Conservation (phyloP, 2,329 filamentous ascomycete species). For the Macrophomina phaseolina region DNA sequence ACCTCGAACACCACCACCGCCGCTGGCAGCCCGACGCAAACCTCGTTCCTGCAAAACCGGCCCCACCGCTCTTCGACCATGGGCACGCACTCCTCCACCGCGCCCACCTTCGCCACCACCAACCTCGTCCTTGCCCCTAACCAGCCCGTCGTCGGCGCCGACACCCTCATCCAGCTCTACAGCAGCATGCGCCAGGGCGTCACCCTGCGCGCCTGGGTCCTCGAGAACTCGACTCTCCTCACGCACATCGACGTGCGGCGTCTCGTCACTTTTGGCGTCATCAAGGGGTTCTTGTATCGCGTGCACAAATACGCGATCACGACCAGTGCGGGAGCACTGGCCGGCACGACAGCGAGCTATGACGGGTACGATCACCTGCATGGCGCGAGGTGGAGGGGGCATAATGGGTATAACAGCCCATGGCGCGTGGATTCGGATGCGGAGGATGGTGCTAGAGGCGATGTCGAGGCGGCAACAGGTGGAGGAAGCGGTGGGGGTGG, state of each 20-base stretch:
- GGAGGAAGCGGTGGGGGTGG: constrained; percentile 25
- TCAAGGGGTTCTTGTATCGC: constrained; percentile 92
- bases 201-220: constrained; percentile 86
- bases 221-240: constrained; percentile 73
- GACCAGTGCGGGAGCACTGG: constrained; percentile 34
- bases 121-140: constrained; percentile 25
- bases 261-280: constrained; percentile 93
- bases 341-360: constrained; percentile 53
- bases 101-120: neutral
- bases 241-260: constrained; percentile 84
- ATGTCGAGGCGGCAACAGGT: constrained; percentile 31
- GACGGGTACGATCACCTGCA: constrained; percentile 26
- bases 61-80: constrained; percentile 24
- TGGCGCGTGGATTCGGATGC: constrained; percentile 21
- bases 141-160: constrained; percentile 33
- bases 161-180: constrained; percentile 77
- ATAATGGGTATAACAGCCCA: constrained; percentile 15
- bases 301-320: constrained; percentile 86
- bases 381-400: constrained; percentile 36
- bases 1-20: constrained; percentile 8
- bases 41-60: constrained; percentile 7
- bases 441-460: constrained; percentile 21
- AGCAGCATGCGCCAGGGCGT: constrained; percentile 81
- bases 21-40: constrained; percentile 13
- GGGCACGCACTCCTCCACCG: constrained; percentile 15